phyloP scores from a whole-genome alignment of 495 filamentous ascomycete genomes.

The Trichoderma gamsii region DNA sequence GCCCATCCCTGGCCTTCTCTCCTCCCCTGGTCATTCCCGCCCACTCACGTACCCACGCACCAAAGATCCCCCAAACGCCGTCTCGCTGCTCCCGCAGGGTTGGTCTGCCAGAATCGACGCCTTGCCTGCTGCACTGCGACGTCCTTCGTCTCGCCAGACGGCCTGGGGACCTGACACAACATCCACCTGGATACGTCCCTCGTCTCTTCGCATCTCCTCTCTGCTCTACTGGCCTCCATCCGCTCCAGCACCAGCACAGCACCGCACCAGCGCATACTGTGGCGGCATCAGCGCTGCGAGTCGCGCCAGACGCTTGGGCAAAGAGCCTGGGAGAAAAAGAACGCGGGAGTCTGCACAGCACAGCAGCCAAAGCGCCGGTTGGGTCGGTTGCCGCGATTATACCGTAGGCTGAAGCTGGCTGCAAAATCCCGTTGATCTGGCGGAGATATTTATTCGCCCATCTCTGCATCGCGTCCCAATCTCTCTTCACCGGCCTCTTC shows the following conservation, averaged over 20 bases:
- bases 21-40: slow-evolving; percentile 8
- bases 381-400: slow-evolving; percentile 5
- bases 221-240: neutral
- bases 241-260: neutral
- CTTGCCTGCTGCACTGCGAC: slow-evolving; percentile 13
- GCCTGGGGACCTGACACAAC: slow-evolving; percentile 7
- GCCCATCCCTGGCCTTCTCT: slow-evolving; percentile 3
- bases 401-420: slow-evolving; percentile 10
- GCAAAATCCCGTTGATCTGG: neutral
- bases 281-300: slow-evolving; percentile 1
- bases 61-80: slow-evolving; percentile 13
- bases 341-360: neutral
- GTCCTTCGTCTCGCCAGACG: slow-evolving; percentile 13
- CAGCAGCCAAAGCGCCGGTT: neutral
- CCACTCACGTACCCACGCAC: slow-evolving; percentile 11
- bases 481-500: neutral
- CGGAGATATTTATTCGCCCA: neutral
- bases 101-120: slow-evolving; percentile 9
- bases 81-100: slow-evolving; percentile 12
- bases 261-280: neutral
- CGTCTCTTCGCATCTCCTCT: neutral
- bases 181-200: neutral
- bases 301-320: neutral
- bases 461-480: slow-evolving; percentile 8
- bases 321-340: neutral